These are phyloP conservation scores for Hanseniaspora mollemarum DNA, from an alignment of 805 yeast species.

Conservation along the genomic window DNA sequence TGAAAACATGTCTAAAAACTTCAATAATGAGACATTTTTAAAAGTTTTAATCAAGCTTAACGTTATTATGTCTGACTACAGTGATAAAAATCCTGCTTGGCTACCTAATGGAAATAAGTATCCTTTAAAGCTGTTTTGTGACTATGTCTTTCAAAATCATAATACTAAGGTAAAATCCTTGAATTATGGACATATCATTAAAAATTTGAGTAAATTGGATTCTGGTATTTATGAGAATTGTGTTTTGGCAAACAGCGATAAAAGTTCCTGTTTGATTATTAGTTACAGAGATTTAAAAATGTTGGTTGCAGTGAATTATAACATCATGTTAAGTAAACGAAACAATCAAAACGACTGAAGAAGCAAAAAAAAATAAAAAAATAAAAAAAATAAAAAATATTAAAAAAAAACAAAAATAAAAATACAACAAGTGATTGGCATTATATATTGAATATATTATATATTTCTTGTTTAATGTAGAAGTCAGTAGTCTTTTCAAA, in stretches of 20 bases:
- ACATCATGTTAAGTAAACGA: background rate
- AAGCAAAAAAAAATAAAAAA: background rate
- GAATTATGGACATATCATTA: slow-evolving; percentile 71
- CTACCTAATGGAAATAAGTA: slow-evolving; percentile 66
- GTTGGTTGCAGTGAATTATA: slow-evolving; percentile 38
- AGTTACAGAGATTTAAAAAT: slow-evolving; percentile 74
- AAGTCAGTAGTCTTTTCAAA: no score
- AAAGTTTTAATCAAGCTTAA: slow-evolving; percentile 72
- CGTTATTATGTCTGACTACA: slow-evolving; percentile 61
- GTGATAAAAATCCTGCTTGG: slow-evolving; percentile 47
- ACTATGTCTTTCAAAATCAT: slow-evolving; percentile 72
- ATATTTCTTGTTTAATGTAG: no score
- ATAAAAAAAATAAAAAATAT: background rate
- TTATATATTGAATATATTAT: no score
- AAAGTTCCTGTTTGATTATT: slow-evolving; percentile 70
- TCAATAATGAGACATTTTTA: slow-evolving; percentile 81
- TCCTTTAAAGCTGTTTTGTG: slow-evolving; percentile 62
- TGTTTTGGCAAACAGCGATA: slow-evolving; percentile 71
- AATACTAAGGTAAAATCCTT: slow-evolving; percentile 64
- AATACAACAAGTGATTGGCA: background rate
- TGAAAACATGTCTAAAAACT: slow-evolving; percentile 51
- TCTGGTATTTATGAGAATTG: slow-evolving; percentile 81
- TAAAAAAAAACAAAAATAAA: background rate
- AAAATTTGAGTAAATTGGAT: slow-evolving; percentile 76
- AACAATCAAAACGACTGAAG: background rate